Evolutionary conservation across 2,329 filamentous ascomycete genomes (phyloP), one percentile per base, ranked within the genome.

Genomic region (Arthrinium puccinioides): DNA sequence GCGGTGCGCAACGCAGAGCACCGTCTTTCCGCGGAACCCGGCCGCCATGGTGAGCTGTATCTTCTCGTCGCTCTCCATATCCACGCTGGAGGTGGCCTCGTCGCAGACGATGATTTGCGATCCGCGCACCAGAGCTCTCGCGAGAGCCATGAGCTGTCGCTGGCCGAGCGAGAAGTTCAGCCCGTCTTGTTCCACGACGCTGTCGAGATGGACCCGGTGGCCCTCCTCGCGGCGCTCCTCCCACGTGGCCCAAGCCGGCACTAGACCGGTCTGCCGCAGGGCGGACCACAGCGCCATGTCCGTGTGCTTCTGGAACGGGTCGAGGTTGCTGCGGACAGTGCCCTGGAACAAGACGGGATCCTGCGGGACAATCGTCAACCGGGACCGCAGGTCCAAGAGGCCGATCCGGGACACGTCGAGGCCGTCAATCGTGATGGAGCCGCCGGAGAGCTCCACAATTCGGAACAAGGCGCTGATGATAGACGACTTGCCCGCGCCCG

Each of bases 351-450:
- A 63, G 0, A 80, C 84, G 43, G 76, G 81, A 54, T 87, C 83
- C 62, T 87, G 82, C 32, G 83, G 82, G 36, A 87, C 82, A 60
- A 87, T 86, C 9, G 84, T 84, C 44, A 88, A 84, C 23, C 77
- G 75, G 55, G 84, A 76, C 28, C 83, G 76, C 50, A 87, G 62
- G 59, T 85, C 81, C 48, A 79, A 76, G 14, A 87, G 66, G 9
- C 82, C 82, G 40, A 87, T 84, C 32, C 70, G 63, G 18, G 79
- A 74, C 48, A 86, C 78, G 50, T 87, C 79, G 21, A 86, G 64
- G 44, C 76, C 74, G 46, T 87, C 83, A 38, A 87, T 78, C 14
- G 81, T 48, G 42, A 87, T 85, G 49, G 76, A 77, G 36, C 83
- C 83, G 44, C 72, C 66, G 44, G 84, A 80, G 3, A 82, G 80